A percentile compares a stretch with the other conserved stretches of the same genome.
Evolutionary conservation across 306 rosid species (phyloP).

Genomic region (Citrullus colocynthis): DNA sequence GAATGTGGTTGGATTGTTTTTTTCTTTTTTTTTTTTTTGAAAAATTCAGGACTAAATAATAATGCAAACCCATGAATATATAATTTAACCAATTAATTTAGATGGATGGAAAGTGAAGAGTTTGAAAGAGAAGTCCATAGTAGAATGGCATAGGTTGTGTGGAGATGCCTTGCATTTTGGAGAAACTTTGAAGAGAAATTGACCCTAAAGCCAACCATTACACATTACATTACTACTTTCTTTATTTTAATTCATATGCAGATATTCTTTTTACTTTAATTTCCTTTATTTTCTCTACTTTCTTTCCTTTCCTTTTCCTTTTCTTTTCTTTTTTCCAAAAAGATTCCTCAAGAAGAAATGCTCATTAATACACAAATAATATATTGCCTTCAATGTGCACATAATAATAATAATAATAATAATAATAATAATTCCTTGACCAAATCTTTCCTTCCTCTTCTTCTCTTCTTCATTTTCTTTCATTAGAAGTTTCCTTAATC

Average conservation of each 20-base stretch:
- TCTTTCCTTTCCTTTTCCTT: neutral
- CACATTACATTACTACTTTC: neutral
- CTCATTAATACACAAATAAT: neutral
- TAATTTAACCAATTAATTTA: neutral
- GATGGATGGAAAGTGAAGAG: neutral
- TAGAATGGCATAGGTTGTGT: neutral
- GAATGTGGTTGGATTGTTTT: neutral
- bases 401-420: neutral
- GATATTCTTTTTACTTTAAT: neutral
- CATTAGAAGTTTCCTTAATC: neutral
- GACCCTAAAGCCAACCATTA: neutral
- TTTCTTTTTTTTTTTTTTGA: neutral
- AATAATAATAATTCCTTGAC: neutral
- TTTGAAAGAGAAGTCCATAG: neutral
- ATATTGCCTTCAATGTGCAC: neutral
- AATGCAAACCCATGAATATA: neutral
- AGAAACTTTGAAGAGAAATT: neutral
- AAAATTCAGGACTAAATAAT: neutral
- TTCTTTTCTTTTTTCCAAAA: neutral
- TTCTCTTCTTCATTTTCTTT: neutral
- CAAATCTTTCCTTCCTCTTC: neutral
- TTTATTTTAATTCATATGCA: neutral
- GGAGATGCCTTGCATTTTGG: neutral
- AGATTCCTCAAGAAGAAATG: neutral
- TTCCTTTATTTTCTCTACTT: slow-evolving; percentile 4